phyloP scores from a whole-genome alignment of 2,329 filamentous ascomycete genomes.

The Geosmithia morbida region DNA sequence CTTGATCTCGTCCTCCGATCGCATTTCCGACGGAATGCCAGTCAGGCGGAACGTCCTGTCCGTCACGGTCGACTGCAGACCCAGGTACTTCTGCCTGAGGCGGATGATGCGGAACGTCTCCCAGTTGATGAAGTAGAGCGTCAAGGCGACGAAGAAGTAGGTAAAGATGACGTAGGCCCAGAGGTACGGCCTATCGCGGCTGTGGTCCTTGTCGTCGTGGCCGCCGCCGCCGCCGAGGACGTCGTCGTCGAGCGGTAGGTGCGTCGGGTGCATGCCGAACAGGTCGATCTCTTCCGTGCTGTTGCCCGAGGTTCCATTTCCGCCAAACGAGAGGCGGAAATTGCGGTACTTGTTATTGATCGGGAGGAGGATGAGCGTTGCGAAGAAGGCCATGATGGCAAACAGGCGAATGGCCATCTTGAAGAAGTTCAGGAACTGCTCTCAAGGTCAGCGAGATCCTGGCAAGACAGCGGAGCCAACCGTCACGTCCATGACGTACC shows the following conservation, averaged over 20 bases:
- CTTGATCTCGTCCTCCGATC: constrained; percentile 72
- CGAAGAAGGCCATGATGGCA: constrained; percentile 65
- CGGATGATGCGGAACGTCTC: constrained; percentile 79
- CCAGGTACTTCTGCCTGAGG: constrained; percentile 79
- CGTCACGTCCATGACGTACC: constrained; percentile 27
- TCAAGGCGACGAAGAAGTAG: constrained; percentile 76
- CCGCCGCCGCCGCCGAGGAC: constrained; percentile 16
- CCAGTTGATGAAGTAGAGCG: constrained; percentile 67
- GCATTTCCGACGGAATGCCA: constrained; percentile 67
- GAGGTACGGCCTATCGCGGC: constrained; percentile 39
- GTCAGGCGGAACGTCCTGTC: constrained; percentile 87
- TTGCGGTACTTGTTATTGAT: constrained; percentile 56
- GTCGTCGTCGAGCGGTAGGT: constrained; percentile 6
- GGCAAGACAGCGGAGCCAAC: too few relatives aligned
- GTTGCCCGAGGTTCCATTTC: constrained; percentile 1
- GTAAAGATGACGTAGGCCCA: constrained; percentile 95
- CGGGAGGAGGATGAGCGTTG: constrained; percentile 66
- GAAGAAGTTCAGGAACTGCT: constrained; percentile 76
- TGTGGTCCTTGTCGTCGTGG: constrained; percentile 17
- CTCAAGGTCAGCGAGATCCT: not conserved
- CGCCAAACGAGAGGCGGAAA: constrained; percentile 2
- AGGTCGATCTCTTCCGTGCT: not conserved
- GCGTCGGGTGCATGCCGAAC: constrained; percentile 3
- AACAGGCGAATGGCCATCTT: constrained; percentile 87
- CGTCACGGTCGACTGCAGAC: constrained; percentile 87